A percentile compares a stretch with the other conserved stretches of the same genome.
These are phyloP conservation scores for Taxawa tesnikishii DNA, from an alignment of 2,329 filamentous ascomycete genomes.

Conservation along the genomic window DNA sequence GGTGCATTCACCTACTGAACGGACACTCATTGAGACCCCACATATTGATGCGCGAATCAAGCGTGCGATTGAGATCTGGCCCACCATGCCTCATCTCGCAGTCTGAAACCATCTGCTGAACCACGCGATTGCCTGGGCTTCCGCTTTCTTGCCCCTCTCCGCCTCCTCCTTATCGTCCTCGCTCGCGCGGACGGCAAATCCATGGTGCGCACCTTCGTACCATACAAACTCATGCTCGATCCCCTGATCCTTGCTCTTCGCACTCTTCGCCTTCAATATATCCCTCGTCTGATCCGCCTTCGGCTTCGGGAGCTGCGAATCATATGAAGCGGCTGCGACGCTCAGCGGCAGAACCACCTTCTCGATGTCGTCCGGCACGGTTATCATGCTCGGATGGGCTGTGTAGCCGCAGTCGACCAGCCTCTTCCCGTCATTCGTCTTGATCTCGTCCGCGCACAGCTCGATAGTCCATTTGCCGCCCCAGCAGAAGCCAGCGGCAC, in stretches of 20 bases:
- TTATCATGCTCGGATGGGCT: slow-evolving; percentile 21
- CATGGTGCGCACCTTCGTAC: slow-evolving; percentile 24
- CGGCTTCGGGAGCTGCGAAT: slow-evolving; percentile 16
- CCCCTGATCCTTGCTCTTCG: slow-evolving; percentile 17
- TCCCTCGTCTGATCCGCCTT: slow-evolving; percentile 20
- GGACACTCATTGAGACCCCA: too few species aligned
- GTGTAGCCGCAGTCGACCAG: slow-evolving; percentile 17
- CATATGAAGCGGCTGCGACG: slow-evolving; percentile 19
- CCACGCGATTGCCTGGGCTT: slow-evolving; percentile 25
- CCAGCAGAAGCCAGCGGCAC: slow-evolving; percentile 24
- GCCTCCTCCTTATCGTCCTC: slow-evolving; percentile 20
- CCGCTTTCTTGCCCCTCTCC: slow-evolving; percentile 21
- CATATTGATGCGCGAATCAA: too few species aligned
- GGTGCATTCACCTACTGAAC: too few species aligned
- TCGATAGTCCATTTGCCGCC: slow-evolving; percentile 21
- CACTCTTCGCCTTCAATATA: slow-evolving; percentile 20
- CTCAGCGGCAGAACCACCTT: slow-evolving; percentile 20
- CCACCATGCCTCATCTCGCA: too few species aligned
- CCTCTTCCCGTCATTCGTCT: slow-evolving; percentile 16
- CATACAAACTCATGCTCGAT: slow-evolving; percentile 24
- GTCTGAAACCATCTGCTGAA: slow-evolving; percentile 21
- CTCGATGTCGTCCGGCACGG: slow-evolving; percentile 21
- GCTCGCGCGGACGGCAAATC: slow-evolving; percentile 23
- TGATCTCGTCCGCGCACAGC: slow-evolving; percentile 18
- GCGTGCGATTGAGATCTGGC: too few species aligned